These are phyloP conservation scores for Lactarius tabidus DNA, from an alignment of 768 basidiomycete species.

Conservation along the genomic window DNA sequence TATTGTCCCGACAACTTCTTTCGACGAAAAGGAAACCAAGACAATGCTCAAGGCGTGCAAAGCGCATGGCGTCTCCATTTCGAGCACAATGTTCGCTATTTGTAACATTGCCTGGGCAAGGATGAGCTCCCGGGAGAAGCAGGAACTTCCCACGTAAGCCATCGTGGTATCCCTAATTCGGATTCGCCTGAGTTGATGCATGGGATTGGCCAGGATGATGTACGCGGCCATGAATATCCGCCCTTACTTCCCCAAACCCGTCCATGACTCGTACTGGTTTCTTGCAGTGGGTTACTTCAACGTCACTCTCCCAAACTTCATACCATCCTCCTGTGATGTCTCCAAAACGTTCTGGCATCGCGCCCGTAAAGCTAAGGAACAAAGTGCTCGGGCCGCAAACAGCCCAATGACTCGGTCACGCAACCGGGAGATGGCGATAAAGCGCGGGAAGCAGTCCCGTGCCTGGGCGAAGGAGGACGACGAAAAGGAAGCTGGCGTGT, in stretches of 20 bases:
- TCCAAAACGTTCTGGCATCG: conserved; percentile 67
- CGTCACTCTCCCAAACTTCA: conserved; percentile 69
- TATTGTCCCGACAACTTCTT: conserved; percentile 64
- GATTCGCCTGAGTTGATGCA: conserved; percentile 2
- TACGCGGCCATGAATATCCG: conserved; percentile 83
- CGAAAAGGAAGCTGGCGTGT: conserved; percentile 46
- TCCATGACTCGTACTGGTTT: conserved; percentile 71
- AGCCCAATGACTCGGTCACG: conserved; percentile 58
- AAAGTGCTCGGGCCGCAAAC: conserved; percentile 64
- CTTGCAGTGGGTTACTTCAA: conserved; percentile 81
- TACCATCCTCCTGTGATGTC: conserved; percentile 40
- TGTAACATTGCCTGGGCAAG: conserved; percentile 73
- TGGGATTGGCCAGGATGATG: conserved; percentile 52
- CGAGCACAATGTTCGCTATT: conserved; percentile 69
- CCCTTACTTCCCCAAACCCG: conserved; percentile 42
- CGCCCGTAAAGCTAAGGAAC: conserved; percentile 60
- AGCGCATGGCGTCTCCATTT: conserved; percentile 64
- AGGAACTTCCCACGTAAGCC: conserved; percentile 53
- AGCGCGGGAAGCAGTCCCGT: conserved; percentile 57
- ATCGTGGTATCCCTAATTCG: not conserved
- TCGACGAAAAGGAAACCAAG: conserved; percentile 53
- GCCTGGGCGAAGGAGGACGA: conserved; percentile 77
- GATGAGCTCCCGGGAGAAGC: conserved; percentile 37
- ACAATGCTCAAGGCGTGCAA: conserved; percentile 68
- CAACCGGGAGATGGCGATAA: conserved; percentile 58